Percentiles rank a stretch among this genome's conserved stretches.
Evolutionary conservation across 2,329 filamentous ascomycete genomes (phyloP).

Genomic region (Aureobasidium sp.): DNA sequence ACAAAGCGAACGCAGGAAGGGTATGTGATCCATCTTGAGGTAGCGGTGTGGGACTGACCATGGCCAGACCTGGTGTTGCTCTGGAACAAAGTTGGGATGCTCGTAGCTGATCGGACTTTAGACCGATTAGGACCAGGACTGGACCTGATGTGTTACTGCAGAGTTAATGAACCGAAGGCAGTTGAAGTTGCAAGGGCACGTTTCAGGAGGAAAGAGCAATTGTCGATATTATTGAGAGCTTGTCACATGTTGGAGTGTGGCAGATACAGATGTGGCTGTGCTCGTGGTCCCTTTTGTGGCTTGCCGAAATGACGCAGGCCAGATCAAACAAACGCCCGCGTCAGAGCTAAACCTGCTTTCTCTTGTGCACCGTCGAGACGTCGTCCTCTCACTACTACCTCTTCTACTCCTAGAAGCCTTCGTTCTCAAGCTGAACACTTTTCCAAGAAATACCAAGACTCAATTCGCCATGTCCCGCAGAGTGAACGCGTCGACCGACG

Average conservation of each 20-base stretch:
- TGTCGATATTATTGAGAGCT: background rate
- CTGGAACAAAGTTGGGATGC: too few relatives aligned
- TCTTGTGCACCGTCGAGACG: background rate
- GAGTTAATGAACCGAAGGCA: too few relatives aligned
- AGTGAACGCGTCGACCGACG: conserved; percentile 47
- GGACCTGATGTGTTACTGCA: too few relatives aligned
- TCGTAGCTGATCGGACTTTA: too few relatives aligned
- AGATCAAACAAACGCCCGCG: background rate
- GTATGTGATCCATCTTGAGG: too few relatives aligned
- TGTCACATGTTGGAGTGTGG: conserved; percentile 1
- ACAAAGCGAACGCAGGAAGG: too few relatives aligned
- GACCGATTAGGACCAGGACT: too few relatives aligned
- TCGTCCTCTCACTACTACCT: background rate
- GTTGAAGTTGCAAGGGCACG: too few relatives aligned
- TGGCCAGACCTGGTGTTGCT: too few relatives aligned
- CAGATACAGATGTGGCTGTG: background rate
- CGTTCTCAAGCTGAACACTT: background rate
- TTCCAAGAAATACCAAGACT: background rate
- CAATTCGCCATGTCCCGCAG: conserved; percentile 56
- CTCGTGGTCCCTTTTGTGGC: background rate
- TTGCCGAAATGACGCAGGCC: background rate
- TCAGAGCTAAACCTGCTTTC: conserved; percentile 12
- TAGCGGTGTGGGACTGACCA: too few relatives aligned
- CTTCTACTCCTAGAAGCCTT: background rate
- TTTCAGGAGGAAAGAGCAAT: too few relatives aligned